phyloP scores from a whole-genome alignment of 2,329 filamentous ascomycete species.

The Raffaelea arxii region DNA sequence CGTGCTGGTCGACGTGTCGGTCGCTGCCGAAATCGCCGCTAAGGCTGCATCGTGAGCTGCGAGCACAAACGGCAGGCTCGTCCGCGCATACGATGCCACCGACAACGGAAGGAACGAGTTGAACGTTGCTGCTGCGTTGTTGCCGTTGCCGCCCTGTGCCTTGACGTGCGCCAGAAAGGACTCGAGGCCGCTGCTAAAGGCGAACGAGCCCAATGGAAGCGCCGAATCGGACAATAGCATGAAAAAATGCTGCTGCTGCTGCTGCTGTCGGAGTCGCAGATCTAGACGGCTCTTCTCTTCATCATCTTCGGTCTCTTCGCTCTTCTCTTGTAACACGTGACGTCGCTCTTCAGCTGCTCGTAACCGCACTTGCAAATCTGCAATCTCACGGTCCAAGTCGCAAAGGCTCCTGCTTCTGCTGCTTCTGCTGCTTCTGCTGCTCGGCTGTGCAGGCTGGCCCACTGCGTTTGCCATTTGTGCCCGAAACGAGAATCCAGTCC shows the following conservation, averaged over 20 bases:
- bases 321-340: neutral
- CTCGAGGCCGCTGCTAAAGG: constrained; percentile 74
- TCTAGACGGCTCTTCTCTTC: neutral
- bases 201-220: constrained; percentile 76
- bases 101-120: constrained; percentile 59
- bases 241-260: constrained; percentile 48
- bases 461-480: no score
- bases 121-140: constrained; percentile 48
- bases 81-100: constrained; percentile 59
- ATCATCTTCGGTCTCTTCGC: neutral
- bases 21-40: neutral
- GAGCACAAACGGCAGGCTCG: constrained; percentile 65
- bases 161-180: constrained; percentile 63
- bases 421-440: neutral
- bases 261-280: neutral
- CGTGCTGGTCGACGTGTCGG: neutral
- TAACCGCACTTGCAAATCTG: constrained; percentile 42
- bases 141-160: constrained; percentile 15
- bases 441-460: neutral
- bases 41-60: constrained; percentile 43
- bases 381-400: constrained; percentile 42
- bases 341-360: constrained; percentile 31
- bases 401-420: constrained; percentile 13
- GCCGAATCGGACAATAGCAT: constrained; percentile 74
- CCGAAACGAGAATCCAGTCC: no score